These are phyloP conservation scores for Botrytis fabae DNA, from an alignment of 2,329 filamentous ascomycete species.

Conservation along the genomic window DNA sequence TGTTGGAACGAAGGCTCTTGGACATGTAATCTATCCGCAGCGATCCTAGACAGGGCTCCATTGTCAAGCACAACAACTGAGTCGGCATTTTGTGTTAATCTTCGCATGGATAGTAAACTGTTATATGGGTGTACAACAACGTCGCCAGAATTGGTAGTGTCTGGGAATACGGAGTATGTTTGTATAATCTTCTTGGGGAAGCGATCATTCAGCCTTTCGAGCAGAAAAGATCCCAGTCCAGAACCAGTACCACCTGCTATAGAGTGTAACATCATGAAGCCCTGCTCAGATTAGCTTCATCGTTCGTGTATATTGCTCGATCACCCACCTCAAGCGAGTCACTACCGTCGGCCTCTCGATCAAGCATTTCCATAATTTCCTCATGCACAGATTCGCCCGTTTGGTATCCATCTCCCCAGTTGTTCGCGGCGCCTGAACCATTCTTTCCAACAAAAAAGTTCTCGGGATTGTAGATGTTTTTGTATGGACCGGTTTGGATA, in stretches of 20 bases:
- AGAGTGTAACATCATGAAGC: constrained; percentile 98
- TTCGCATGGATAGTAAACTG: constrained; percentile 85
- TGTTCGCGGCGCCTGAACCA: constrained; percentile 92
- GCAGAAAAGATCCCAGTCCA: constrained; percentile 89
- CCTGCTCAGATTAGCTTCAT: constrained; percentile 50
- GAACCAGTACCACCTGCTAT: constrained; percentile 97
- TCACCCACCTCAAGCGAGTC: constrained; percentile 81
- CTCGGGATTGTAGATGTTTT: constrained; percentile 99
- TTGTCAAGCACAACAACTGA: constrained; percentile 98
- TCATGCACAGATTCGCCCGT: constrained; percentile 90
- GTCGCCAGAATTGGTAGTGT: constrained; percentile 81
- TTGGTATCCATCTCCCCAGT: constrained; percentile 96
- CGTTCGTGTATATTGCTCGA: constrained; percentile 14
- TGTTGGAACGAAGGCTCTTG: constrained; percentile 96
- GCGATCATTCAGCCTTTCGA: constrained; percentile 93
- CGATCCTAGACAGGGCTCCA: constrained; percentile 88
- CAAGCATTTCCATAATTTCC: constrained; percentile 99
- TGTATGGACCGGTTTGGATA: constrained; percentile 92
- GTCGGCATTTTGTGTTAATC: constrained; percentile 93
- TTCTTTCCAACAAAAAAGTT: constrained; percentile 98
- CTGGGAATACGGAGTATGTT: constrained; percentile 97
- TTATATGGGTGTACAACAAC: constrained; percentile 99
- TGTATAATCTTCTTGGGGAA: constrained; percentile 99
- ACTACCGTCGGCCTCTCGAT: constrained; percentile 95
- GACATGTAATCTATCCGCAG: constrained; percentile 89